These are phyloP conservation scores for sunflower (Helianthus annuus) DNA, from an alignment of 129 eudicot genomes.

Conservation along the genomic window DNA sequence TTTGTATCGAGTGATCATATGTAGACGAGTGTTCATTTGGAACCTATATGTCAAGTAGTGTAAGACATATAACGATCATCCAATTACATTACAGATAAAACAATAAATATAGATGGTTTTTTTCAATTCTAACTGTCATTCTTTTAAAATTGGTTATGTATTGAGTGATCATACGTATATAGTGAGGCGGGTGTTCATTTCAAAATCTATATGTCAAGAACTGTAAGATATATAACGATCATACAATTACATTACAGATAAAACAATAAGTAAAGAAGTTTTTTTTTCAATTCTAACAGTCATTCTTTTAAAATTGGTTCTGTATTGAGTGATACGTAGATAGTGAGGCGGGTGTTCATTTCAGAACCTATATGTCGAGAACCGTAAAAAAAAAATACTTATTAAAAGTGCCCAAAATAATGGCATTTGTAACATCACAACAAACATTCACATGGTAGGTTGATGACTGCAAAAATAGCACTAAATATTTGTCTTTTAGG, in stretches of 20 bases:
- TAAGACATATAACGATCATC: not conserved
- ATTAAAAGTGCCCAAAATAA: not conserved
- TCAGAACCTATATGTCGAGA: not conserved
- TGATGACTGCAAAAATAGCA: constrained; percentile 24
- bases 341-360: no score
- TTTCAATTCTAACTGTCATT: no score
- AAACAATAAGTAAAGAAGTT: not conserved
- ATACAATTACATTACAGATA: not conserved
- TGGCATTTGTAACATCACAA: constrained; percentile 20
- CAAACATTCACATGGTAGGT: constrained; percentile 28
- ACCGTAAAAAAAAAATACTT: not conserved
- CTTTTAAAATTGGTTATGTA: no score
- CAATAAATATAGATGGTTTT: not conserved
- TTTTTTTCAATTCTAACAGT: not conserved
- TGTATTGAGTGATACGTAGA: not conserved
- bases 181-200: no score
- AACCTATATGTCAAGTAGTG: no score
- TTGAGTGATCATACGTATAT: no score
- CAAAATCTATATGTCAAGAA: no score
- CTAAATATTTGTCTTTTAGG: constrained; percentile 28
- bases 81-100: not conserved
- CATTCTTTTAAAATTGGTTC: not conserved
- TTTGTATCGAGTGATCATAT: no score
- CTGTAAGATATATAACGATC: not conserved
- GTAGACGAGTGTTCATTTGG: no score